These are phyloP conservation scores for Apiotrichum laibachii DNA, from an alignment of 1,284 basidiomycete genomes.

Conservation along the genomic window DNA sequence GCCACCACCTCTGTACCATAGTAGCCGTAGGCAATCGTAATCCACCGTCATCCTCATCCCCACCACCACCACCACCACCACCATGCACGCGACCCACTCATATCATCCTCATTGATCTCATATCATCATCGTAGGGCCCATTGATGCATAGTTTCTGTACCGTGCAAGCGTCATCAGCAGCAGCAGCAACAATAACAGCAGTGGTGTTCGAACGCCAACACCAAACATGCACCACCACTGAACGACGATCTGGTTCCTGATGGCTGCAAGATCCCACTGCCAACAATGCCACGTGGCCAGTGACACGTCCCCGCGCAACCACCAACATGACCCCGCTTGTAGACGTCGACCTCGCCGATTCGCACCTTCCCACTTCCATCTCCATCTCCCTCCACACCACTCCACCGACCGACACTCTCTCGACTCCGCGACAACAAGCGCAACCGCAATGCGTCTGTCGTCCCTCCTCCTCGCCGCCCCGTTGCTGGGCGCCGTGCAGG, in stretches of 20 bases:
- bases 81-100: neutral
- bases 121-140: neutral
- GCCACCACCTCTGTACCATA: neutral
- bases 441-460: slow-evolving; percentile 22
- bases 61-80: neutral
- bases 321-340: neutral
- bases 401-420: slow-evolving; percentile 36
- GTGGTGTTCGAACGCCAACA: too few species aligned
- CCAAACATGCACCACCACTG: too few species aligned
- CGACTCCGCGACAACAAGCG: neutral
- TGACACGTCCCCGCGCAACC: neutral
- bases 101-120: neutral
- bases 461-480: slow-evolving; percentile 23
- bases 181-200: too few species aligned
- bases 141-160: neutral
- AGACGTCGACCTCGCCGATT: too few species aligned
- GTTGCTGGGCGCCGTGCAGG: slow-evolving; percentile 30
- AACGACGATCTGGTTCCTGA: neutral
- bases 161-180: too few species aligned
- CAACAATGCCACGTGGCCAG: neutral
- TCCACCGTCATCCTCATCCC: neutral
- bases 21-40: neutral
- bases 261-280: neutral
- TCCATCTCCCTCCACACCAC: neutral
- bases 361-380: neutral